Evolutionary conservation across 2,329 filamentous ascomycete genomes (phyloP), one percentile per base, ranked within the genome.

Genomic region (Lasiodiplodia gonubiensis): DNA sequence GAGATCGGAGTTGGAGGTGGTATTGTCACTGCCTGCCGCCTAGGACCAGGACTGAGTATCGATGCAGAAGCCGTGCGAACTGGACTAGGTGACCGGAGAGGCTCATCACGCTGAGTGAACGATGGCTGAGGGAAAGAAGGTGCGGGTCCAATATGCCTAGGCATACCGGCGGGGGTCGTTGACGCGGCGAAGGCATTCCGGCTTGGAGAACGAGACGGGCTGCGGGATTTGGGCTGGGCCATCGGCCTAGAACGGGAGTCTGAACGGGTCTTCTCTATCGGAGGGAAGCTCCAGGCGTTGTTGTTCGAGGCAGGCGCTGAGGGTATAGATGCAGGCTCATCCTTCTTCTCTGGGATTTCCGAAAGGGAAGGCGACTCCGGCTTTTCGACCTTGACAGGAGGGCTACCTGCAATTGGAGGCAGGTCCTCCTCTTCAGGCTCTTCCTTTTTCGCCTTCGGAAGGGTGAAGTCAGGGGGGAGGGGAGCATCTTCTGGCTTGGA

Each of bases 41-140:
- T 66, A 18, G 66, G 66, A 4, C 73, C 72, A 27, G 72, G 68
- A 21, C 70, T 71, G 61, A 73, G 68, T 16, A 73, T 77, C 37
- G 88, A 86, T 35, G 88, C 78, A 49, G 86, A 84, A 64, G 77
- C 75, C n/a, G 84, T 82, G 39, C 90, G 87, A 30, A 92, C 80
- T 1, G 91, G 91, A 70, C 91, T 93, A 1, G 91, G 90, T 11
- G 91, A 92, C 42, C 90, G 87, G 55, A 90, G 89, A 70, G 86
- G 89, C n/a, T 82, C 80, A 59, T 65, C 73, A 69, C 83, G 27
- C 69, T 42, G 86, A 81, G 39, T 79, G 77, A 48, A 35, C 2
- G 37, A 7, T n/a, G 59, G 59, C 54, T 85, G 86, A 11, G 86
- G 80, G 66, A 91, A 86, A 27, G 85, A 84, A 81, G 67, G 85